phyloP scores from a whole-genome alignment of 768 basidiomycete genomes.

The Pleurotus salmoneostramineus region DNA sequence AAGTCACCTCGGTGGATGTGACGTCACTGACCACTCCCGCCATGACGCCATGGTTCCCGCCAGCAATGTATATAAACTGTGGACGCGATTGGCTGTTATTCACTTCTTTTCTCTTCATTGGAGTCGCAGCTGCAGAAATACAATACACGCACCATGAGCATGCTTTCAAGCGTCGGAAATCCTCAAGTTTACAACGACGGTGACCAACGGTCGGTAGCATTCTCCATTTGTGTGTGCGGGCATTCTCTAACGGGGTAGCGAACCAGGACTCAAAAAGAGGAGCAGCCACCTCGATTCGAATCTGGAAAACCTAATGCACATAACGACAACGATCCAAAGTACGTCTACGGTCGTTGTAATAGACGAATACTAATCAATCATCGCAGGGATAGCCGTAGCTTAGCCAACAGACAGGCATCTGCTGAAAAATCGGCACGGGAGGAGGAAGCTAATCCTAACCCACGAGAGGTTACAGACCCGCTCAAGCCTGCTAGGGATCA shows the following conservation, averaged over 20 bases:
- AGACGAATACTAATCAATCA: not conserved
- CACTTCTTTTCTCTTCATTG: too few relatives aligned
- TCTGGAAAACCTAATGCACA: conserved; percentile 30
- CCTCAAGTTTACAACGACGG: conserved; percentile 41
- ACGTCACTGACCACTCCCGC: too few relatives aligned
- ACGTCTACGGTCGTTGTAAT: conserved; percentile 5
- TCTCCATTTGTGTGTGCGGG: not conserved
- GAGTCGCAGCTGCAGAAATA: too few relatives aligned
- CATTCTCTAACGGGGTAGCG: not conserved
- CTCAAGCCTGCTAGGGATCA: conserved; percentile 46
- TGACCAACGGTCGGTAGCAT: conserved; percentile 40
- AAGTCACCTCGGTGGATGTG: too few relatives aligned
- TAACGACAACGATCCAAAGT: conserved; percentile 38
- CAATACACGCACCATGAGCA: conserved; percentile 19
- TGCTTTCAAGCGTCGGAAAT: conserved; percentile 51
- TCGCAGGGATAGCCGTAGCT: conserved; percentile 38
- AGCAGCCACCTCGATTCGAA: conserved; percentile 12
- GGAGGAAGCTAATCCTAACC: conserved; percentile 22
- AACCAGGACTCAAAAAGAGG: not conserved
- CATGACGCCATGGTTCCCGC: too few relatives aligned
- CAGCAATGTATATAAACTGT: too few relatives aligned
- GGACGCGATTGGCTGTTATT: too few relatives aligned
- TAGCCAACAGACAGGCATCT: conserved; percentile 32
- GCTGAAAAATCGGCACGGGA: conserved; percentile 24
- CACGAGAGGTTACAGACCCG: conserved; percentile 37